These are phyloP conservation scores for Pleoardoris graminearum DNA, from an alignment of 2,329 filamentous ascomycete species.

Conservation along the genomic window DNA sequence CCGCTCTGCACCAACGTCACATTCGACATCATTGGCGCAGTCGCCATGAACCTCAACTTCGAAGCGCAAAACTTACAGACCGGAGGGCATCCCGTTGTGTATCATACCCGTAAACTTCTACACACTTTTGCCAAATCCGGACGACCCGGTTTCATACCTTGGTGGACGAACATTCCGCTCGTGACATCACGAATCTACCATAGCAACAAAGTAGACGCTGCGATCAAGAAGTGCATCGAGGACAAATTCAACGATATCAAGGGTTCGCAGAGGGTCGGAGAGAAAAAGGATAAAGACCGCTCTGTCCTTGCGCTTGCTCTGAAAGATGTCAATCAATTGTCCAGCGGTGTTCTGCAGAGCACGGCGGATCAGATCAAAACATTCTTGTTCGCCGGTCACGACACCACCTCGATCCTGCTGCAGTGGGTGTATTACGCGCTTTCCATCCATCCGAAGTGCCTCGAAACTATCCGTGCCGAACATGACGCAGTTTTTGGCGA, in stretches of 20 bases:
- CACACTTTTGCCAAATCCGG: constrained; percentile 23
- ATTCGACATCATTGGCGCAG: constrained; percentile 43
- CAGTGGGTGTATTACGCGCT: constrained; percentile 40
- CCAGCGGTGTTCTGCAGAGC: constrained; percentile 40
- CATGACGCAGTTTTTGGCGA: constrained; percentile 58
- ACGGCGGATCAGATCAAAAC: constrained; percentile 48
- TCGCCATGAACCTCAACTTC: constrained; percentile 35
- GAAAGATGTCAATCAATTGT: constrained; percentile 36
- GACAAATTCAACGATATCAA: constrained; percentile 33
- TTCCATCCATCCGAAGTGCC: constrained; percentile 34
- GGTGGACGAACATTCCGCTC: constrained; percentile 27
- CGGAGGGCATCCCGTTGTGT: constrained; percentile 29
- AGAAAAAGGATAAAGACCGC: constrained; percentile 27
- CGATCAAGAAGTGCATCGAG: constrained; percentile 31
- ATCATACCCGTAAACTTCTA: constrained; percentile 26
- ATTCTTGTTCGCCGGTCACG: constrained; percentile 54
- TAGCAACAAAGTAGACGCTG: constrained; percentile 26
- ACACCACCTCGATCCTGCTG: constrained; percentile 47
- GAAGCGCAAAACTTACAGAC: constrained; percentile 30
- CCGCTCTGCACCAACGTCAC: constrained; percentile 36
- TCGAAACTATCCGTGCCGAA: constrained; percentile 49
- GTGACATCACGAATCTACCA: constrained; percentile 25
- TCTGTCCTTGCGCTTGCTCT: constrained; percentile 42
- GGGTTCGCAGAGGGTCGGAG: constrained; percentile 16
- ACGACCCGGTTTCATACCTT: constrained; percentile 20